Percentiles rank a stretch among this genome's conserved stretches.
Conservation (phyloP, 2,329 filamentous ascomycete genomes). For the Chaetomium sp. region DNA sequence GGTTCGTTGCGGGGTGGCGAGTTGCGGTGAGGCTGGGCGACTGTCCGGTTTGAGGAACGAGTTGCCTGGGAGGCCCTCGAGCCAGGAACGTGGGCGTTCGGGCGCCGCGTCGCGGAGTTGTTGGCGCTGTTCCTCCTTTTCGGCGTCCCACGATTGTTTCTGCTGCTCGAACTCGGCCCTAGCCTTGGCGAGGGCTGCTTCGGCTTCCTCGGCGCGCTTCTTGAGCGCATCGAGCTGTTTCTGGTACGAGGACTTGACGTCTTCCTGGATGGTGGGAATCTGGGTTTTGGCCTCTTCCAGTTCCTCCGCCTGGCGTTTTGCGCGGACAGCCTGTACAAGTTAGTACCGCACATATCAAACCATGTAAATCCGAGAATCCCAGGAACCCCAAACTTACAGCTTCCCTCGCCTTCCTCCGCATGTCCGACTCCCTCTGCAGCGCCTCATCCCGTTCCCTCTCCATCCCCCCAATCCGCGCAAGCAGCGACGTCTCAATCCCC, state of each 20-base stretch:
- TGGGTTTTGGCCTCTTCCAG: conserved; percentile 62
- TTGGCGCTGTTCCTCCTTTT: conserved; percentile 31
- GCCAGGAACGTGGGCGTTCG: conserved; percentile 43
- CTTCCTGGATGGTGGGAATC: conserved; percentile 57
- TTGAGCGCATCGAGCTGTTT: conserved; percentile 56
- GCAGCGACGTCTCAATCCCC: conserved; percentile 80
- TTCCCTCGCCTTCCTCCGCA: conserved; percentile 84
- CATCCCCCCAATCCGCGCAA: conserved; percentile 66
- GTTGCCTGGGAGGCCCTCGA: conserved; percentile 41
- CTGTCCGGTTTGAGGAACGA: conserved; percentile 41
- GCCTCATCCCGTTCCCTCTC: conserved; percentile 92
- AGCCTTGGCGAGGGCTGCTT: conserved; percentile 55
- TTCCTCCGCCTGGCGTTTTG: conserved; percentile 71
- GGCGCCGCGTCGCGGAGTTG: conserved; percentile 29
- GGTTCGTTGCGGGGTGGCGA: conserved; percentile 43
- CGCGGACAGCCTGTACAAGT: conserved; percentile 50
- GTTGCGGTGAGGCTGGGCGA: conserved; percentile 48
- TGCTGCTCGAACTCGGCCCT: conserved; percentile 46
- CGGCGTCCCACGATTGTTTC: conserved; percentile 33
- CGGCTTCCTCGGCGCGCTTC: conserved; percentile 57
- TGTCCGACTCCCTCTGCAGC: conserved; percentile 72
- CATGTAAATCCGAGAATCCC: too few species aligned
- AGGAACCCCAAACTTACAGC: conserved; percentile 49
- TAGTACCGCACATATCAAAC: conserved; percentile 19
- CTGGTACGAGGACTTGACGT: conserved; percentile 51